Evolutionary conservation across 129 eudicot species (phyloP).

Genomic region (Centella asiatica): DNA sequence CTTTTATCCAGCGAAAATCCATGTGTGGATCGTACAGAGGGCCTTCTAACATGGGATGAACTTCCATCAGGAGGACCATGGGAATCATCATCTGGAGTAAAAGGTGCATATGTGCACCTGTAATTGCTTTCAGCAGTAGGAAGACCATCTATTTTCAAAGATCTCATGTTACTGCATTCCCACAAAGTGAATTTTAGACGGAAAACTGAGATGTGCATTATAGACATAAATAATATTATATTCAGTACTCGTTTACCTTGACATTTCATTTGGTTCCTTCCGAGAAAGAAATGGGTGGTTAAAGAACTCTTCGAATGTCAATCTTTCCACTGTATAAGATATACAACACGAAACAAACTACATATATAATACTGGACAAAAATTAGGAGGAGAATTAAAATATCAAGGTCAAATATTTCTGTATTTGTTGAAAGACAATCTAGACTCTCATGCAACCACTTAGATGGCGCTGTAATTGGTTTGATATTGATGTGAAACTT

Average conservation of each 20-base stretch:
- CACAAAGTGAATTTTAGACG: slow-evolving; percentile 6
- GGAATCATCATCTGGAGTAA: slow-evolving; percentile 55
- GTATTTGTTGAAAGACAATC: no score
- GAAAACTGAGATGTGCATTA: not conserved
- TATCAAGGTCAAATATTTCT: not conserved
- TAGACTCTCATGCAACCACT: no score
- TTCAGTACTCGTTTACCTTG: slow-evolving; percentile 27
- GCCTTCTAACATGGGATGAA: slow-evolving; percentile 29
- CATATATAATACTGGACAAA: no score
- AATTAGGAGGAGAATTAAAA: no score
- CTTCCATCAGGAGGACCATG: slow-evolving; percentile 51
- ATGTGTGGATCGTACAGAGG: slow-evolving; percentile 43
- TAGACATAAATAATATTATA: not conserved
- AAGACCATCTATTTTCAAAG: slow-evolving; percentile 32
- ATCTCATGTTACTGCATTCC: slow-evolving; percentile 30
- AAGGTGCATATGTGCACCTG: slow-evolving; percentile 47
- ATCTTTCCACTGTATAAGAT: slow-evolving; percentile 64
- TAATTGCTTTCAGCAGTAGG: slow-evolving; percentile 25
- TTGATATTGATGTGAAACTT: no score
- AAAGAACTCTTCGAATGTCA: slow-evolving; percentile 83
- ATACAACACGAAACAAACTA: not conserved
- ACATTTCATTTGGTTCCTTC: slow-evolving; percentile 34
- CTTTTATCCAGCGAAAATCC: slow-evolving; percentile 53
- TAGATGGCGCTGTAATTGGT: no score
- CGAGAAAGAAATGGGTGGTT: slow-evolving; percentile 63